phyloP scores from a whole-genome alignment of 2,329 filamentous ascomycete species.

The Bimuria novae-zelandiae region DNA sequence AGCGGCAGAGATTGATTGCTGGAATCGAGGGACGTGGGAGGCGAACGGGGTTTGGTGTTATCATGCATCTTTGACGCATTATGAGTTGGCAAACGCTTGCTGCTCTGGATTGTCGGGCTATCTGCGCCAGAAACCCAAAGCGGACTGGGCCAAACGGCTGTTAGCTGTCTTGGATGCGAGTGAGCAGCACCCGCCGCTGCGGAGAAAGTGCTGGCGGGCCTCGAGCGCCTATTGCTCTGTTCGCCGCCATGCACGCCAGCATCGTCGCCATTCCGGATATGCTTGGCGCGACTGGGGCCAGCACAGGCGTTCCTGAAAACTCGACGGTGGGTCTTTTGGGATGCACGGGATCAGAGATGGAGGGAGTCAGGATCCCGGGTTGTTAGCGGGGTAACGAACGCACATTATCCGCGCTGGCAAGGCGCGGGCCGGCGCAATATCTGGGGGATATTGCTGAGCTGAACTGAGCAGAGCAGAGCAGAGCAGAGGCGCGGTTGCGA shows the following conservation, averaged over 20 bases:
- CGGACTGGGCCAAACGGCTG: constrained; percentile 44
- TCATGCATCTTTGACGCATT: constrained; percentile 39
- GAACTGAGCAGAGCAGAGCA: neutral
- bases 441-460: constrained; percentile 14
- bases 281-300: constrained; percentile 33
- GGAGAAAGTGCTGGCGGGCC: constrained; percentile 30
- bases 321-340: constrained; percentile 5
- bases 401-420: constrained; percentile 27
- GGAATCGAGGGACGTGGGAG: constrained; percentile 39
- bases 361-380: neutral
- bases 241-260: constrained; percentile 14
- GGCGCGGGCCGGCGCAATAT: constrained; percentile 20
- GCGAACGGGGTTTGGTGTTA: constrained; percentile 44
- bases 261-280: constrained; percentile 18
- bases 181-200: constrained; percentile 41
- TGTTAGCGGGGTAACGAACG: constrained; percentile 5
- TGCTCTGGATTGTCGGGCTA: constrained; percentile 38
- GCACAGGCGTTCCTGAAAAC: constrained; percentile 26
- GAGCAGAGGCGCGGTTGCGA: too few species aligned
- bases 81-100: constrained; percentile 47
- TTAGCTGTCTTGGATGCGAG: constrained; percentile 38
- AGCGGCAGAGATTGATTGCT: constrained; percentile 39
- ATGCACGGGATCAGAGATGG: neutral
- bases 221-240: constrained; percentile 27
- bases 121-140: constrained; percentile 41